These are phyloP conservation scores for Wickerhamomyces xylosicus DNA, from an alignment of 805 yeast genomes.

Conservation along the genomic window DNA sequence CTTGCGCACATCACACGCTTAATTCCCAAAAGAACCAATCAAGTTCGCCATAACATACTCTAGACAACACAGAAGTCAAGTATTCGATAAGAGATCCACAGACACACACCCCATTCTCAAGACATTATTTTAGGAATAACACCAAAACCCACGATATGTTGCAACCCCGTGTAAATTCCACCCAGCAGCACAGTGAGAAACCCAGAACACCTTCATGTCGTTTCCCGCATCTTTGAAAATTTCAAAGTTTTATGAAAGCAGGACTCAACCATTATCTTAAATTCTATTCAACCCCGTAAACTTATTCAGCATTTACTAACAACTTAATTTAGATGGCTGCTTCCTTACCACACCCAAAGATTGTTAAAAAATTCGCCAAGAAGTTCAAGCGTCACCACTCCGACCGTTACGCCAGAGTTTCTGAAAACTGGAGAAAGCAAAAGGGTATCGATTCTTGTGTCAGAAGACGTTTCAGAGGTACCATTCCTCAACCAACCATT, in stretches of 20 bases:
- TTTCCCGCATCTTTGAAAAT: too few relatives aligned
- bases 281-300: neutral
- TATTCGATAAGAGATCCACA: too few relatives aligned
- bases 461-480: slow-evolving; percentile 99
- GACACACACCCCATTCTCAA: too few relatives aligned
- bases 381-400: slow-evolving; percentile 99
- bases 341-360: slow-evolving; percentile 96
- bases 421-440: slow-evolving; percentile 99
- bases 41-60: too few relatives aligned
- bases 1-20: neutral
- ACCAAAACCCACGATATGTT: too few relatives aligned
- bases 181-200: too few relatives aligned
- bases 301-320: slow-evolving; percentile 14
- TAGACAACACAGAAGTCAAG: too few relatives aligned
- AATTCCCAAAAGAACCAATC: too few relatives aligned
- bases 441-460: slow-evolving; percentile 99
- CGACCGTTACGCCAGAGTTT: slow-evolving; percentile 97
- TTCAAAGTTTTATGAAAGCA: neutral
- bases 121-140: too few relatives aligned
- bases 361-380: slow-evolving; percentile 98
- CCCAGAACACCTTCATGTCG: too few relatives aligned
- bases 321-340: slow-evolving; percentile 70
- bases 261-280: neutral
- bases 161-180: too few relatives aligned
- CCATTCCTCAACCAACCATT: slow-evolving; percentile 97